These are phyloP conservation scores for Linum lewisii DNA, from an alignment of 345 rosid species.

Conservation along the genomic window DNA sequence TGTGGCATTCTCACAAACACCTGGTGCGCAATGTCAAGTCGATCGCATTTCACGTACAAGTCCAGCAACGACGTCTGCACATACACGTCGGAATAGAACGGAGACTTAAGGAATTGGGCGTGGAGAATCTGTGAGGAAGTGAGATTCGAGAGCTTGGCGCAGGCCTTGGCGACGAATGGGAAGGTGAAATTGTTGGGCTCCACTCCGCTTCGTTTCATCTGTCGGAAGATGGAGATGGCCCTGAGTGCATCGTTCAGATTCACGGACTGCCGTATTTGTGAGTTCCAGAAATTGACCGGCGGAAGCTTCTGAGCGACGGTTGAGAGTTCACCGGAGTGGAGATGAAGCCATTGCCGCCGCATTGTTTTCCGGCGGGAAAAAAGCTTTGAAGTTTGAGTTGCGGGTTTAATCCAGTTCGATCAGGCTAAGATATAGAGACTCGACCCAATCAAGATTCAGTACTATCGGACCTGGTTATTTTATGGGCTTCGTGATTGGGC, in stretches of 20 bases:
- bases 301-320: conserved; percentile 7
- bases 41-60: conserved; percentile 35
- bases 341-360: conserved; percentile 19
- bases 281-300: conserved; percentile 31
- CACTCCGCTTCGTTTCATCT: conserved; percentile 33
- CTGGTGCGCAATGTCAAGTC: conserved; percentile 23
- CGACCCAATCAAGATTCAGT: too few relatives aligned
- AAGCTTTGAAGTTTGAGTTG: too few relatives aligned
- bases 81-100: conserved; percentile 30
- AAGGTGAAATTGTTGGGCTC: conserved; percentile 49
- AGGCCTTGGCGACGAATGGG: conserved; percentile 54
- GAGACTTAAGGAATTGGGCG: conserved; percentile 37
- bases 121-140: conserved; percentile 28
- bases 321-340: conserved; percentile 13
- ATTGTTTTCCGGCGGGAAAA: too few relatives aligned
- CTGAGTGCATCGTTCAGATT: conserved; percentile 21
- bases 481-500: too few relatives aligned
- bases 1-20: conserved; percentile 45
- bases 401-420: too few relatives aligned
- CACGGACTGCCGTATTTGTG: conserved; percentile 36
- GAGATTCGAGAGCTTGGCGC: conserved; percentile 32
- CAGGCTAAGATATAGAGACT: too few relatives aligned
- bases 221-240: conserved; percentile 36
- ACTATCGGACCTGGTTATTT: too few relatives aligned
- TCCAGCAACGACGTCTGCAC: conserved; percentile 43